These are phyloP conservation scores for Nemania diffusa DNA, from an alignment of 2,329 filamentous ascomycete genomes.

Conservation along the genomic window DNA sequence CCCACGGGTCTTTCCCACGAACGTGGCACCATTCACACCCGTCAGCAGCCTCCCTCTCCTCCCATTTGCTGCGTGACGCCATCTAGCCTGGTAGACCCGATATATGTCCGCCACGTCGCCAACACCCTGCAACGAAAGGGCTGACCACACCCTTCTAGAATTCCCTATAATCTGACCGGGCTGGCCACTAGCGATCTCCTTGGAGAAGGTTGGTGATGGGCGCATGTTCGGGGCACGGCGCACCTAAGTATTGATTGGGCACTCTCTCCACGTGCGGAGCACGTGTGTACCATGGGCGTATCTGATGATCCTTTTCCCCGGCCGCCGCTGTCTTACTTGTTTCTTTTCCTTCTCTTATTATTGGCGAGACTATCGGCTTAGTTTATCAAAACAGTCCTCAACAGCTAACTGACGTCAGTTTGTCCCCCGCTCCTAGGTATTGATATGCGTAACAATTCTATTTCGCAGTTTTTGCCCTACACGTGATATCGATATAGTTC, in stretches of 20 bases:
- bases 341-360: constrained; percentile 5
- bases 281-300: constrained; percentile 11
- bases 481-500: not conserved
- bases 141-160: constrained; percentile 16
- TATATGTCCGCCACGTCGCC: constrained; percentile 21
- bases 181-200: constrained; percentile 14
- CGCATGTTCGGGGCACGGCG: not conserved
- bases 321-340: constrained; percentile 1
- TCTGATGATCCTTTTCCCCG: constrained; percentile 4
- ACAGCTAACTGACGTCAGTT: constrained; percentile 12
- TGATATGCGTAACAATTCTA: not conserved
- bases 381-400: not conserved
- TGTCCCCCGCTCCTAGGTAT: not conserved
- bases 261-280: constrained; percentile 14
- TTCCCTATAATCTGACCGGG: not conserved
- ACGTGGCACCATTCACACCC: constrained; percentile 29
- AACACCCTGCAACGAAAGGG: constrained; percentile 4
- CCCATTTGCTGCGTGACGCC: constrained; percentile 18
- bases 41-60: constrained; percentile 12
- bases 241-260: not conserved
- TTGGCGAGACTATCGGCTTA: not conserved
- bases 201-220: not conserved
- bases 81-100: not conserved
- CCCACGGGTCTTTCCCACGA: not conserved
- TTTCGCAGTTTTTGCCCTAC: not conserved